These are phyloP conservation scores for Saccharum officinarum DNA, from an alignment of 176 grass and related monocot genomes.

Conservation along the genomic window DNA sequence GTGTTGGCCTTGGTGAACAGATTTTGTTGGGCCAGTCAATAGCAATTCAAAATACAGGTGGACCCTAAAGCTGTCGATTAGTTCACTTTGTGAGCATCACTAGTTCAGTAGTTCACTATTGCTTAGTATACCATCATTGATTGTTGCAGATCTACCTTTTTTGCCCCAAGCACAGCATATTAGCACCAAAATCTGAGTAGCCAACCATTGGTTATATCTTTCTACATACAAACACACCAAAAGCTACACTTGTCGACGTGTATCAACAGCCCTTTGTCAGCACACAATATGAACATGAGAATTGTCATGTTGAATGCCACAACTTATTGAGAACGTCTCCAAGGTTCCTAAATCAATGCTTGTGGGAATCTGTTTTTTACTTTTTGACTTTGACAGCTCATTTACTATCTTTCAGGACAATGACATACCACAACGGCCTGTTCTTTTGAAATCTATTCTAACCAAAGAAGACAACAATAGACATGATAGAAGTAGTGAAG, in stretches of 20 bases:
- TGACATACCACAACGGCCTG: neutral
- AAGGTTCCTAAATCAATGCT: slow-evolving; percentile 3
- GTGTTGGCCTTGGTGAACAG: neutral
- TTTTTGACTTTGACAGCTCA: neutral
- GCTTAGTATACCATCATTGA: slow-evolving; percentile 1
- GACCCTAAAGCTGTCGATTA: neutral
- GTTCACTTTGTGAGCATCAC: slow-evolving; percentile 21
- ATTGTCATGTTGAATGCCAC: slow-evolving; percentile 10
- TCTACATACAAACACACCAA: neutral
- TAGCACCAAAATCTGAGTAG: neutral
- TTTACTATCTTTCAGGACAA: neutral
- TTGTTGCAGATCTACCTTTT: neutral
- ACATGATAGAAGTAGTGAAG: neutral
- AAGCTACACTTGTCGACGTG: neutral
- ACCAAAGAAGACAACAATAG: slow-evolving; percentile 2
- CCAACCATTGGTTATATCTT: neutral
- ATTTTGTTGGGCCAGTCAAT: slow-evolving; percentile 13
- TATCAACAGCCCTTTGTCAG: neutral
- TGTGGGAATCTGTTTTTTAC: neutral
- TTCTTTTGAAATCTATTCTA: slow-evolving; percentile 8
- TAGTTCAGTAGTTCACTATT: neutral
- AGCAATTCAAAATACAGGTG: neutral
- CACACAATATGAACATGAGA: neutral
- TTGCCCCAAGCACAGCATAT: neutral
- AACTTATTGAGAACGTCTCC: neutral